Evolutionary conservation across 164 flowering plant genomes (phyloP).

Genomic region (Taxillus chinensis): DNA sequence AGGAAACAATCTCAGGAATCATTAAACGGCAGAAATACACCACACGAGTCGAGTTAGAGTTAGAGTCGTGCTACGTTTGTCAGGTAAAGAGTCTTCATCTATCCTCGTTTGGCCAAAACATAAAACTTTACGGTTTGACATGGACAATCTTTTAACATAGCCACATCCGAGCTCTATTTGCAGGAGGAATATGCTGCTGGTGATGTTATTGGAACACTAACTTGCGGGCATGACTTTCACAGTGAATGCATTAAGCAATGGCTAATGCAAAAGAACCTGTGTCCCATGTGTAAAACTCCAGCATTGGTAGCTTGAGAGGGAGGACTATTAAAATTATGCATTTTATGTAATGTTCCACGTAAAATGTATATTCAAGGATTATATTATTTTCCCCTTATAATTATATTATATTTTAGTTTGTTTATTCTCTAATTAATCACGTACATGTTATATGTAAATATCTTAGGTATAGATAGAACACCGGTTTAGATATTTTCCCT

Average conservation of each 20-base stretch:
- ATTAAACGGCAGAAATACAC: slow-evolving; percentile 41
- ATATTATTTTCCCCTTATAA: no score
- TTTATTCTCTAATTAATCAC: no score
- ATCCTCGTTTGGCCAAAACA: no score
- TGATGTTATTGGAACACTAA: slow-evolving; percentile 54
- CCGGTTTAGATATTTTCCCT: no score
- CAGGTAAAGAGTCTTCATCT: slow-evolving; percentile 32
- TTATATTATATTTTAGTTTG: no score
- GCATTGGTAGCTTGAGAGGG: slow-evolving; percentile 31
- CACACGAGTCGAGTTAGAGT: slow-evolving; percentile 18
- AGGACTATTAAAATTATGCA: no score
- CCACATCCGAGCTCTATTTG: not conserved
- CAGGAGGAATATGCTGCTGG: slow-evolving; percentile 68
- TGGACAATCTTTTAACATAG: no score
- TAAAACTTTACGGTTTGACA: no score
- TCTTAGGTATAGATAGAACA: no score
- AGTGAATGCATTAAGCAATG: slow-evolving; percentile 64
- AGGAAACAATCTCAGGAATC: slow-evolving; percentile 37
- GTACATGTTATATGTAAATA: no score
- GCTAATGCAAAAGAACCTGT: slow-evolving; percentile 62
- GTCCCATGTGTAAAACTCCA: slow-evolving; percentile 80
- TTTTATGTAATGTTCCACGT: no score
- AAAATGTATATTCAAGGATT: no score
- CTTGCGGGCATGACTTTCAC: slow-evolving; percentile 80
- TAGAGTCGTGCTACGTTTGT: slow-evolving; percentile 80